These are phyloP conservation scores for Tieghemostelium lacteum DNA, from an alignment of 78 protist genomes.

Conservation along the genomic window DNA sequence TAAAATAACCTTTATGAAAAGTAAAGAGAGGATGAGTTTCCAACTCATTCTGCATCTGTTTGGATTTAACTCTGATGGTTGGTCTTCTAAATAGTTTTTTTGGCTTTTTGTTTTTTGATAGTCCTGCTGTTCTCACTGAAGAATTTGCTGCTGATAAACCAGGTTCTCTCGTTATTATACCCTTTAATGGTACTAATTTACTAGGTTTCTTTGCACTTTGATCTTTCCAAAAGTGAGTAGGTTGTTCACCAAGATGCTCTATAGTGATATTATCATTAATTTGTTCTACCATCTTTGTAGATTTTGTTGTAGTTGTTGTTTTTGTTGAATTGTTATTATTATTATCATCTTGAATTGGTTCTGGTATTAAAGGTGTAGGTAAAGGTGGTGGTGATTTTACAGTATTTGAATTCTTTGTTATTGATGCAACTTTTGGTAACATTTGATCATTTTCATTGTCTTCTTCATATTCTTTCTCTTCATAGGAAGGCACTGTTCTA, in stretches of 20 bases:
- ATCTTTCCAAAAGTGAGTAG: too few species aligned
- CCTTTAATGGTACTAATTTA: too few species aligned
- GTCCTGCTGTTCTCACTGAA: conserved; percentile 27
- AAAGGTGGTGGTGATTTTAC: neutral
- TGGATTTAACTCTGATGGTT: neutral
- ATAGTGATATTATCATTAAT: neutral
- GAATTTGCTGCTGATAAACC: neutral
- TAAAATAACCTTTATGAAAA: conserved; percentile 51
- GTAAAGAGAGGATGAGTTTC: conserved; percentile 62
- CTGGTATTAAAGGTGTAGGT: neutral
- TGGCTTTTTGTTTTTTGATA: conserved; percentile 16
- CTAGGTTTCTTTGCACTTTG: too few species aligned
- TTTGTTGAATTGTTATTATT: neutral
- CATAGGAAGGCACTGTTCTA: neutral
- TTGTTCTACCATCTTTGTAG: neutral
- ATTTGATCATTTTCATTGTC: neutral
- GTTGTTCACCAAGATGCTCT: too few species aligned
- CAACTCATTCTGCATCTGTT: conserved; percentile 39
- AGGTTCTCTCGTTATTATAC: neutral
- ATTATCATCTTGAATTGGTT: neutral
- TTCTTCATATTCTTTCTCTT: too few species aligned
- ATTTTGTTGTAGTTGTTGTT: neutral
- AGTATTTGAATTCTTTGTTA: neutral
- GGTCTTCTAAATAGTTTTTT: conserved; percentile 19
- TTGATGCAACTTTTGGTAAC: neutral